Percentiles rank a stretch among this genome's conserved stretches.
Conservation (phyloP, 306 rosid species). For the Cucumis hystrix region DNA sequence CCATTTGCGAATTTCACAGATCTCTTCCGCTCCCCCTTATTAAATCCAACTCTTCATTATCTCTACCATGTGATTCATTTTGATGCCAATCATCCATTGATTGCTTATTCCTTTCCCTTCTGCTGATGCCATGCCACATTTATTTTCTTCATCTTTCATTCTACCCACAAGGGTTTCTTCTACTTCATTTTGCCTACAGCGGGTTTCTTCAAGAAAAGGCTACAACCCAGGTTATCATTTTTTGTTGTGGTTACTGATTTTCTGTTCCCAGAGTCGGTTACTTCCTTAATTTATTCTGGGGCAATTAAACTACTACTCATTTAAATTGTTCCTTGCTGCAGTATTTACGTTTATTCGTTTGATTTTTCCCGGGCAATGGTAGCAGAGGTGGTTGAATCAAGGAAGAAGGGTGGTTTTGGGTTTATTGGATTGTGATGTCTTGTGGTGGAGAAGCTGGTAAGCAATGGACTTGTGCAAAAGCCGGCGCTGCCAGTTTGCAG, state of each 20-base stretch:
- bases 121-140: not conserved
- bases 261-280: not conserved
- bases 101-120: not conserved
- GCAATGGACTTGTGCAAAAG: constrained; percentile 64
- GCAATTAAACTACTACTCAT: not conserved
- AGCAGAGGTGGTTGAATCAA: constrained; percentile 11
- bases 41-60: not conserved
- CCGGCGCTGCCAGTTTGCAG: constrained; percentile 39
- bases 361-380: constrained; percentile 7
- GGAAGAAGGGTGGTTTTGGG: constrained; percentile 12
- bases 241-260: not conserved
- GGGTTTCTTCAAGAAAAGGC: not conserved
- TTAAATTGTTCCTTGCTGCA: not conserved
- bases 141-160: not conserved
- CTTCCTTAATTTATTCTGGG: not conserved
- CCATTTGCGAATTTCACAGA: not conserved
- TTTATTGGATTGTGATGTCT: constrained; percentile 33
- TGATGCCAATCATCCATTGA: not conserved
- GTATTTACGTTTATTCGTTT: constrained; percentile 3
- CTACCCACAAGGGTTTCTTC: not conserved
- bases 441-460: constrained; percentile 30
- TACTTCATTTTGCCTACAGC: not conserved
- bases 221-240: not conserved
- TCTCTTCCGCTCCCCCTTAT: not conserved
- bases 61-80: not conserved